A percentile compares a stretch with the other conserved stretches of the same genome.
Evolutionary conservation across 2,329 filamentous ascomycete genomes (phyloP).

Genomic region (Bipolaris cookei): DNA sequence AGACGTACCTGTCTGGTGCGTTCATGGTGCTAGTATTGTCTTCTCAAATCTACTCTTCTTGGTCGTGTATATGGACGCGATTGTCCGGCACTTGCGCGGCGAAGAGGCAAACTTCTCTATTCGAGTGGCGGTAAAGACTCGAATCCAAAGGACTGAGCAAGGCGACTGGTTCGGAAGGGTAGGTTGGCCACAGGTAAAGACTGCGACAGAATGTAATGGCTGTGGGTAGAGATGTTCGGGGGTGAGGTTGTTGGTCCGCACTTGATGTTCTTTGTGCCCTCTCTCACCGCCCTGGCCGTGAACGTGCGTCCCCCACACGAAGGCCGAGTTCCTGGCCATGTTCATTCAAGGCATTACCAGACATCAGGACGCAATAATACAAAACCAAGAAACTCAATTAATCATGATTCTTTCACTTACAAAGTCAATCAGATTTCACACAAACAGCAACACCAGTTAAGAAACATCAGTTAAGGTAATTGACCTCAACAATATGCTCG

Average conservation of each 20-base stretch:
- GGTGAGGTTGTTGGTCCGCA: constrained; percentile 16
- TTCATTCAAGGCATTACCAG: neutral
- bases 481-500: constrained; percentile 11
- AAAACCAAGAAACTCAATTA: neutral
- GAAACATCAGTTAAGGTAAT: neutral
- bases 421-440: neutral
- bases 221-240: constrained; percentile 14
- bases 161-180: neutral
- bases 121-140: neutral
- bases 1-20: constrained; percentile 47
- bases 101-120: neutral
- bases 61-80: neutral
- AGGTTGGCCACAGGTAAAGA: neutral
- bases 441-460: neutral
- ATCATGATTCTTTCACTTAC: too few species aligned
- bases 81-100: constrained; percentile 8
- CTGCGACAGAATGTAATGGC: neutral
- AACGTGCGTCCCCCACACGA: constrained; percentile 4
- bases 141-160: neutral
- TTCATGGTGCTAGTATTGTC: constrained; percentile 40
- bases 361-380: neutral
- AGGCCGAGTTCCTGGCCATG: neutral
- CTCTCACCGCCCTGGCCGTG: constrained; percentile 24
- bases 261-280: constrained; percentile 26
- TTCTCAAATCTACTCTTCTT: constrained; percentile 10